Percentiles rank a stretch among this genome's conserved stretches.
phyloP scores from a whole-genome alignment of 768 basidiomycete species.

The Boletus rubropictus region DNA sequence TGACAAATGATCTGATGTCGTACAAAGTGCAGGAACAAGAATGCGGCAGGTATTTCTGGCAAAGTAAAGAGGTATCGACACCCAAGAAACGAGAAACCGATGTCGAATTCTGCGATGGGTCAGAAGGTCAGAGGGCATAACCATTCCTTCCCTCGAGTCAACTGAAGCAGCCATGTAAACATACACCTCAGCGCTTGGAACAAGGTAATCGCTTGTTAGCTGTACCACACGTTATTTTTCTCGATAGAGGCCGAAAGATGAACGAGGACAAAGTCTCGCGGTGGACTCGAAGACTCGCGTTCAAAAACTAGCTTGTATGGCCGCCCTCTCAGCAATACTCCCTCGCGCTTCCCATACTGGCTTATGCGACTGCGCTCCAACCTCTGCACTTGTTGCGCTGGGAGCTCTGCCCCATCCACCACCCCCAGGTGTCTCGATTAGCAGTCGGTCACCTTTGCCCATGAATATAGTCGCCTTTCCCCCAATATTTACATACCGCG shows the following conservation, averaged over 20 bases:
- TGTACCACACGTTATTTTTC: background rate
- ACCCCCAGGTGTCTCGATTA: slow-evolving; percentile 86
- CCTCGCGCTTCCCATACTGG: slow-evolving; percentile 64
- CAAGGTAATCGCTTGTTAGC: too few species aligned
- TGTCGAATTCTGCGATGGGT: too few species aligned
- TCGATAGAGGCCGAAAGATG: too few species aligned
- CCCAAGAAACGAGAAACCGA: too few species aligned
- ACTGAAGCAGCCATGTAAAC: too few species aligned
- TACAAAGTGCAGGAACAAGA: too few species aligned
- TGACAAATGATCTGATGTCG: too few species aligned
- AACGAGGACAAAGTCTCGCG: background rate
- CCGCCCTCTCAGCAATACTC: slow-evolving; percentile 58
- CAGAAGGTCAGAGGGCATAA: too few species aligned
- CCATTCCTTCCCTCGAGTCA: too few species aligned
- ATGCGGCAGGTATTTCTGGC: too few species aligned
- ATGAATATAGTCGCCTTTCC: slow-evolving; percentile 84
- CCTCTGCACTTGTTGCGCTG: slow-evolving; percentile 9
- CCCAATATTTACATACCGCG: slow-evolving; percentile 75
- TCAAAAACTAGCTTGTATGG: slow-evolving; percentile 58
- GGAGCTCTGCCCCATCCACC: slow-evolving; percentile 76
- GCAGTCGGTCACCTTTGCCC: slow-evolving; percentile 77
- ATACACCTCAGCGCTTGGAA: too few species aligned
- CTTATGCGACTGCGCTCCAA: slow-evolving; percentile 26
- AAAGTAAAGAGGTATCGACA: too few species aligned
- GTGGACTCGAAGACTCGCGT: background rate